A percentile compares a stretch with the other conserved stretches of the same genome.
Conservation (phyloP, 1,284 basidiomycete genomes). For the Cutaneotrichosporon cyanovorans region DNA sequence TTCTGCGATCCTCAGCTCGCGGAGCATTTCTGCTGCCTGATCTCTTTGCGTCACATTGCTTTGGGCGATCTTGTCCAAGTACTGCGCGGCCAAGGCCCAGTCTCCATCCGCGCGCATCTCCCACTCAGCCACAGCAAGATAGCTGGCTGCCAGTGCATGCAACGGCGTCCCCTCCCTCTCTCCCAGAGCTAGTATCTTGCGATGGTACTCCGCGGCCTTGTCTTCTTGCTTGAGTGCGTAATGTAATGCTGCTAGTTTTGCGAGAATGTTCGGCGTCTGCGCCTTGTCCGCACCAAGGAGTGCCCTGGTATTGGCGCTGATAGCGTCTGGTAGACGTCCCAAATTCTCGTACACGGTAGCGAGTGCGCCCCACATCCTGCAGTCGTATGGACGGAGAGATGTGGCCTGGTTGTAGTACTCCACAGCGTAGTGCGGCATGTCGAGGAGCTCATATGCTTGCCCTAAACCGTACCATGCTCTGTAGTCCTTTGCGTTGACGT, state of each 20-base stretch:
- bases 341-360: conserved; percentile 91
- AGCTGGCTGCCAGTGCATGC: conserved; percentile 68
- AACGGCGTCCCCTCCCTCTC: conserved; percentile 55
- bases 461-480: conserved; percentile 98
- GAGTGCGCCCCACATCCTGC: conserved; percentile 90
- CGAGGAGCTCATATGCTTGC: conserved; percentile 92
- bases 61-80: conserved; percentile 61
- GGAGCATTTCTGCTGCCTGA: conserved; percentile 31
- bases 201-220: conserved; percentile 28
- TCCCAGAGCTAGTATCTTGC: conserved; percentile 62
- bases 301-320: conserved; percentile 80
- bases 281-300: conserved; percentile 72
- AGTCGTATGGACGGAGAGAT: conserved; percentile 86
- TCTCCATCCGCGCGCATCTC: conserved; percentile 50
- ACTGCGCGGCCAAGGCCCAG: conserved; percentile 44
- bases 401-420: conserved; percentile 97
- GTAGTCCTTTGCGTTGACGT: conserved; percentile 94
- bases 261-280: conserved; percentile 64
- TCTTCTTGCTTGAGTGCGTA: conserved; percentile 15
- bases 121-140: conserved; percentile 69
- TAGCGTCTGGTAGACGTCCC: conserved; percentile 68
- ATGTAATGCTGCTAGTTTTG: conserved; percentile 68
- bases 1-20: conserved; percentile 31
- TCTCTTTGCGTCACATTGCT: conserved; percentile 49
- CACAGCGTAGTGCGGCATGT: conserved; percentile 92